Evolutionary conservation across 2,329 filamentous ascomycete genomes (phyloP), one percentile per base, ranked within the genome.

Genomic region (Endoconidiophora laricicola): DNA sequence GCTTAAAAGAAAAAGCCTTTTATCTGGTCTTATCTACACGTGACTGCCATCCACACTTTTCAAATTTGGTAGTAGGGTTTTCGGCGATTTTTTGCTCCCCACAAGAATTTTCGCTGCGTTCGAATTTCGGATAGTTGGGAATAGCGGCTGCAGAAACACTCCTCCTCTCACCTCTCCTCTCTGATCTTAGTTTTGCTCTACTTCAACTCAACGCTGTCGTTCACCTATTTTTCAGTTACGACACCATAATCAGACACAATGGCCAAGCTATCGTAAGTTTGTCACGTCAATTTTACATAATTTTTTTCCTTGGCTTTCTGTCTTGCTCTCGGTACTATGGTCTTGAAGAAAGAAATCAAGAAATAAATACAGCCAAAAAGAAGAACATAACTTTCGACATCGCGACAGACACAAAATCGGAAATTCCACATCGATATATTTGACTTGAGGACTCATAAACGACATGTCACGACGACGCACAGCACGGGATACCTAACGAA

Each of bases 201-300:
- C 40, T 44, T 18, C 46, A 52, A 49, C 46, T 12, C 49, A 52
- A 46, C 46, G 50, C 24, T 52, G 46, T 49, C 46, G 50, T 52
- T 52, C 20, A 43, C 49, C 46, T 52, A 40, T 52, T 47, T 54
- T 54, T 49, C 49, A 45, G 49, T 49, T 46, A 52, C 49, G 50
- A 54, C 55, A 52, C 46, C 52, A 63, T 61, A 66, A 65, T 65
- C 68, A 66, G 65, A 69, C 65, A 70, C 66, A 74, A 78, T 78
- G 74, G 74, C 74, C 67, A 78, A 78, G 69, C 62, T 72, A 59
- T 76, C 73, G 74, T 78, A 71, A 70, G 74, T 76, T 45, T 42
- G 48, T 45, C 37, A 42, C 36, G 45, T 24, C 42, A 48, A 37
- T 45, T 29, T 45, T 49, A n/a, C n/a, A 5, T 43, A 33, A 42